Base-by-base conservation (phyloP, 257 asterid species). In the Cruciata laevipes region DNA sequence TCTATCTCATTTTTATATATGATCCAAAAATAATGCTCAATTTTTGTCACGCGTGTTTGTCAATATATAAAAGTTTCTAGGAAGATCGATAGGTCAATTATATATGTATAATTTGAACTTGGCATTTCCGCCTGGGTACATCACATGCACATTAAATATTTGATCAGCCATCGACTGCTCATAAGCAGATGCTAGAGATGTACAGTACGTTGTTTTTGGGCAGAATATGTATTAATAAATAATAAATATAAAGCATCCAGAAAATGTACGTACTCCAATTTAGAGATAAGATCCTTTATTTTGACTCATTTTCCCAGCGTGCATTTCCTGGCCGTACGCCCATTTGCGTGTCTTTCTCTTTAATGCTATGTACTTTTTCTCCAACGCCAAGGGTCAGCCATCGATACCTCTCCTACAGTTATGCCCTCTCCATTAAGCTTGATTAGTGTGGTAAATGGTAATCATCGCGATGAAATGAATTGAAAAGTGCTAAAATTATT, bases 121-220 rank as follows among this genome's bases (percentile, higher is more conserved):
- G 7, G 20, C 53, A 13, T 44, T 44, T 44, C 53, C 55, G 1
- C 20, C 55, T 47, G 55, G 3, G 7, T 47, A 16, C 55, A 47
- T 47, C 71, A 31, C 61, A 35, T 37, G 61, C 63, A 52, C 16
- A 20, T 52, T 60, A 59, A 23, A 47, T 21, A 49, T 57, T 30
- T 21, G 0, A 56, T 56, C 30, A 56, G 61, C 6, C 61, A 53
- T 56, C 3, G 61, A 56, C 27, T 56, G 61, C 61, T 56, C 61
- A 23, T 56, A 56, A 56, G 14, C 60, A 53, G 20, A 53, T 53
- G 20, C 60, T 53, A 53, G 6, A 18, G 18, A 37, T 37, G 42
- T 37, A 37, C 42, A 5, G 55, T 47, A 44, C 53, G 53, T 47
- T 42, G 0, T 42, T 13, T 42, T 42, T 1, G 51, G 51, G 49